phyloP scores from a whole-genome alignment of 2,329 filamentous ascomycete species.

The Alternaria panax region DNA sequence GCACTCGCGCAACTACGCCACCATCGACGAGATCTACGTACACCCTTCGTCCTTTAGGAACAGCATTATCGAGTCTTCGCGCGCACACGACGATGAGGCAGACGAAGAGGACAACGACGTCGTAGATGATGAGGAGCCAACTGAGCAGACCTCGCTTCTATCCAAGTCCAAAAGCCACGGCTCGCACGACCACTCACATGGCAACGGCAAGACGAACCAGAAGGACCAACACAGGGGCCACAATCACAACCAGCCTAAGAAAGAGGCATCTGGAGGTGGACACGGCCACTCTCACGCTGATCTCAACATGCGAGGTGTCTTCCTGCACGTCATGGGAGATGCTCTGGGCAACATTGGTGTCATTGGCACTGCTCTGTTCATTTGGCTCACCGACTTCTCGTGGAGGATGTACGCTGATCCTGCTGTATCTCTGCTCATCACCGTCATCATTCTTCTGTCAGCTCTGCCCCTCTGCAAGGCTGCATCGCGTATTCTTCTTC shows the following conservation, averaged over 20 bases:
- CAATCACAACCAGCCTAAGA: conserved; percentile 79
- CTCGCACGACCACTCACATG: conserved; percentile 19
- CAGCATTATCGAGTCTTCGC: conserved; percentile 87
- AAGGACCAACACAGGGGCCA: conserved; percentile 68
- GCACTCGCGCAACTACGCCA: conserved; percentile 61
- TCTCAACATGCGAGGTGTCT: conserved; percentile 88
- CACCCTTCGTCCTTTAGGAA: conserved; percentile 91
- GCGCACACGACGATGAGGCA: conserved; percentile 62
- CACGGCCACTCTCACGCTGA: conserved; percentile 83
- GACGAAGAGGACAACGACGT: conserved; percentile 64
- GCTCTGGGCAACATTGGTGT: conserved; percentile 87
- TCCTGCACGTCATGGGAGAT: conserved; percentile 77
- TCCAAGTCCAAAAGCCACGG: conserved; percentile 41
- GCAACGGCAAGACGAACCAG: conserved; percentile 29
- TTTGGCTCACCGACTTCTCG: conserved; percentile 85
- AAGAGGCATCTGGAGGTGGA: conserved; percentile 64
- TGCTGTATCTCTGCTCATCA: conserved; percentile 91
- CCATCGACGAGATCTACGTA: conserved; percentile 76
- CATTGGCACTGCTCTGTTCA: conserved; percentile 81
- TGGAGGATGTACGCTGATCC: conserved; percentile 91
- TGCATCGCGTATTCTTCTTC: conserved; percentile 86
- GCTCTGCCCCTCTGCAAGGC: conserved; percentile 81
- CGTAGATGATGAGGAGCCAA: conserved; percentile 49
- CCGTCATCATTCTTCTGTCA: conserved; percentile 74
- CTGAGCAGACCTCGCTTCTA: conserved; percentile 47